These are phyloP conservation scores for Limtongia smithiae DNA, from an alignment of 805 yeast species.

Conservation along the genomic window DNA sequence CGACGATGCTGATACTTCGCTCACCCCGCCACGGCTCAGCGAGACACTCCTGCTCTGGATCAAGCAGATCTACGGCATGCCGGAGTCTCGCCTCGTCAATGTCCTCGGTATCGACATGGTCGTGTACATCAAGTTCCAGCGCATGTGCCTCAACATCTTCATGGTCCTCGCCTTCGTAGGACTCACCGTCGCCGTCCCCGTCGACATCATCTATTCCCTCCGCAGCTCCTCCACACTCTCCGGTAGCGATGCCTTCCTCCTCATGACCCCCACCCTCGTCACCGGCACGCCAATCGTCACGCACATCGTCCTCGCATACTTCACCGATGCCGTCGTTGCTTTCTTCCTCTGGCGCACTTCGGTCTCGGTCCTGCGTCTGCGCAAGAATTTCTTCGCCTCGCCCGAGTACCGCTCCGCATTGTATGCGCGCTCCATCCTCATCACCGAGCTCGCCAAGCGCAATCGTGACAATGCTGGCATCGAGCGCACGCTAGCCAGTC, in stretches of 20 bases:
- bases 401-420: conserved; percentile 31
- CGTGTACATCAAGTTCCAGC: conserved; percentile 34
- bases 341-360: conserved; percentile 34
- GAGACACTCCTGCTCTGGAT: conserved; percentile 32
- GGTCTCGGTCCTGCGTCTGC: conserved; percentile 31
- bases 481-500: not conserved
- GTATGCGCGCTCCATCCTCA: conserved; percentile 36
- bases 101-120: conserved; percentile 40
- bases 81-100: conserved; percentile 32
- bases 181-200: conserved; percentile 38
- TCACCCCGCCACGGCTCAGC: conserved; percentile 26
- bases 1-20: conserved; percentile 16
- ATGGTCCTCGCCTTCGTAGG: conserved; percentile 35
- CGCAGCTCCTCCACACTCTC: conserved; percentile 25
- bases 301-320: conserved; percentile 39
- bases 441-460: conserved; percentile 34
- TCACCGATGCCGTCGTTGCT: conserved; percentile 32
- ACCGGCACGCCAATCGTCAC: conserved; percentile 35
- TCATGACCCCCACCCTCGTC: conserved; percentile 40
- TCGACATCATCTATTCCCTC: conserved; percentile 38
- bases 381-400: conserved; percentile 30
- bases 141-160: conserved; percentile 37
- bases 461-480: conserved; percentile 34
- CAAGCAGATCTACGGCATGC: conserved; percentile 21
- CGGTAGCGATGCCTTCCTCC: conserved; percentile 36